Evolutionary conservation across 352 stramenopile genomes (phyloP), one percentile per base, ranked within the genome.

Genomic region (Aphanomyces invadans): DNA sequence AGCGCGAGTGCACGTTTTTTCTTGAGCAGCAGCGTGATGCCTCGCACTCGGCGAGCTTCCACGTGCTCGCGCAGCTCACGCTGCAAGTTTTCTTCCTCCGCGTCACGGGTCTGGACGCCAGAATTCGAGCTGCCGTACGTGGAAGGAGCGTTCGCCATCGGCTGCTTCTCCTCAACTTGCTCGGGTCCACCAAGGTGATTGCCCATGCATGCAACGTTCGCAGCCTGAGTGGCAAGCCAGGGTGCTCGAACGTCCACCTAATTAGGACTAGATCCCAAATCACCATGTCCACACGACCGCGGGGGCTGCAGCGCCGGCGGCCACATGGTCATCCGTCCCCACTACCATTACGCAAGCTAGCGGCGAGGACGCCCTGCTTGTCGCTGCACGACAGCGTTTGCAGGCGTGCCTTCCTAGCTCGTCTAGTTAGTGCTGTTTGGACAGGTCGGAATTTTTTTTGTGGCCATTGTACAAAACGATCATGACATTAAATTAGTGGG

Each of bases 1-100:
- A 31, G 23, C 17, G 60, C 49, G 11, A 51, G 48, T 12, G 48
- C 28, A 2, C 60, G 60, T 44, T 67, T 67, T 33, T 67, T 67
- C 33, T 33, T 51, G 17, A 67, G 42, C 3, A 67, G 23, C 23
- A n/a, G 4, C 46, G 42, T 67, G 45, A 67, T 67, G 25, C 31
- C 38, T n/a, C 38, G 31, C n/a, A 67, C n/a, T 3, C 21, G n/a
- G 42, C 60, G 19, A 3, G 60, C n/a, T 7, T 26, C 21, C 2
- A 67, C 60, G n/a, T 44, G 38, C 19, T 55, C 42, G 15, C 32
- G 25, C 2, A 67, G 29, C 36, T 57, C 38, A 9, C 15, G 12
- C 19, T 38, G 45, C 21, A 60, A 11, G 23, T 45, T 33, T 2
- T 57, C 60, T 49, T 67, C 60, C 23, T 67, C 60, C 23, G 17